These are phyloP conservation scores for Kwoniella shivajii DNA, from an alignment of 1,284 basidiomycete species.

Conservation along the genomic window DNA sequence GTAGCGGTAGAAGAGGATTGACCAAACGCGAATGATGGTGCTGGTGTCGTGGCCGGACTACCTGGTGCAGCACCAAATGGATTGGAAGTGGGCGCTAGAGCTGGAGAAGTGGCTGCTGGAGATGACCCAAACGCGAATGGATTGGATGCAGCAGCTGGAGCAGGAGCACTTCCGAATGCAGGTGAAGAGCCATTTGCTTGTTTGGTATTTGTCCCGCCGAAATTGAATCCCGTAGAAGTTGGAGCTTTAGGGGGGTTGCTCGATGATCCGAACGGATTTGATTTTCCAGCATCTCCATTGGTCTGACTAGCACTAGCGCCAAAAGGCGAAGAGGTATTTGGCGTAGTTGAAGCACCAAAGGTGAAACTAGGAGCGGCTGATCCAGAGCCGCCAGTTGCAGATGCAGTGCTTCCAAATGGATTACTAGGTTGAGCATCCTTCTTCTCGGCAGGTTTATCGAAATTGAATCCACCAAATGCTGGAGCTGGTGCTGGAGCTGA, in stretches of 20 bases:
- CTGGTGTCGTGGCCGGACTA: background rate
- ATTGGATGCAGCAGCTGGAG: conserved; percentile 1
- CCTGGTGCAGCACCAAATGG: conserved; percentile 17
- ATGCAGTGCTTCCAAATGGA: conserved; percentile 3
- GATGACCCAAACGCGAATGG: conserved; percentile 9
- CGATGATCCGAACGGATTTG: conserved; percentile 11
- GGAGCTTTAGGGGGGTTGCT: conserved; percentile 3
- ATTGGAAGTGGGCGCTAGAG: conserved; percentile 17
- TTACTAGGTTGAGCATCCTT: conserved; percentile 10
- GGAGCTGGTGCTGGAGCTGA: conserved; percentile 6
- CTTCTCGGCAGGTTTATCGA: conserved; percentile 20
- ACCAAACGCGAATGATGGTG: conserved; percentile 14
- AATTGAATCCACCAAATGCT: conserved; percentile 23
- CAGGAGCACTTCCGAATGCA: conserved; percentile 1
- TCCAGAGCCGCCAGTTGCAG: background rate
- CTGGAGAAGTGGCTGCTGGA: conserved; percentile 7
- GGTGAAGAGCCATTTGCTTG: background rate
- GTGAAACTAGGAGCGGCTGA: conserved; percentile 7
- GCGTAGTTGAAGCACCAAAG: conserved; percentile 8
- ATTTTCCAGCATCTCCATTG: conserved; percentile 9
- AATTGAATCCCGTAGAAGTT: conserved; percentile 8
- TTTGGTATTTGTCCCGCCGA: background rate
- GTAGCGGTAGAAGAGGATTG: conserved; percentile 2
- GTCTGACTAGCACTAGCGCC: background rate
- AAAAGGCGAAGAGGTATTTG: conserved; percentile 8